Conservation (phyloP, 2,329 filamentous ascomycete genomes). For the Phaeosphaeriaceae sp. region DNA sequence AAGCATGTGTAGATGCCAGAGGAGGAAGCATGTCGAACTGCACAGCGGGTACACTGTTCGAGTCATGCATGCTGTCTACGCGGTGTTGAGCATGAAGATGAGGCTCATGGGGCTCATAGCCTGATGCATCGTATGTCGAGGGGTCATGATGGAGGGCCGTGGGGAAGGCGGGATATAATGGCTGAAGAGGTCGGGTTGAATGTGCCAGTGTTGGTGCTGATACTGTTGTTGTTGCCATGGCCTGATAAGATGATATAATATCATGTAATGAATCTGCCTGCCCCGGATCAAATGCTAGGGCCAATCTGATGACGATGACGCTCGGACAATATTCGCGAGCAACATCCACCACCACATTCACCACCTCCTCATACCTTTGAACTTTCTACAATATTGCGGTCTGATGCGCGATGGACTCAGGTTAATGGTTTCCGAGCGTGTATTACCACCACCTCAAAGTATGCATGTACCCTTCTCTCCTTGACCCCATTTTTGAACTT, state of each 20-base stretch:
- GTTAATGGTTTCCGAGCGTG: conserved; percentile 16
- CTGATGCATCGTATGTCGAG: conserved; percentile 16
- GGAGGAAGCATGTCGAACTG: conserved; percentile 43
- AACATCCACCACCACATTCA: too few species aligned
- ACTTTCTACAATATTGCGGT: too few species aligned
- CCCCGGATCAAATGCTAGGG: too few species aligned
- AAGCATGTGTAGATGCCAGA: conserved; percentile 27
- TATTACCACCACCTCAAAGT: conserved; percentile 34
- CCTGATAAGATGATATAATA: too few species aligned
- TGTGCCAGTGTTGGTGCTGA: too few species aligned
- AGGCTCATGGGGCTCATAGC: conserved; percentile 19
- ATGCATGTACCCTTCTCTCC: conserved; percentile 40
- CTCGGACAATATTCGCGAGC: too few species aligned
- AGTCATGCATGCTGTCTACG: conserved; percentile 1
- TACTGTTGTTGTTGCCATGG: conserved; percentile 8
- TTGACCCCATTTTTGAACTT: conserved; percentile 40
- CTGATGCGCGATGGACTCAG: neutral
- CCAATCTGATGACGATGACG: too few species aligned
- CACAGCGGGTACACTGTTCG: neutral
- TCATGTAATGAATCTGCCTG: too few species aligned
- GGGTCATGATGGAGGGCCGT: conserved; percentile 26
- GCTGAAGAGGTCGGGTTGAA: conserved; percentile 8
- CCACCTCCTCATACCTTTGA: too few species aligned
- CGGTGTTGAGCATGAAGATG: conserved; percentile 8
- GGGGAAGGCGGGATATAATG: conserved; percentile 24